phyloP scores from a whole-genome alignment of 2,329 filamentous ascomycete species.

The Neonectria faginata region DNA sequence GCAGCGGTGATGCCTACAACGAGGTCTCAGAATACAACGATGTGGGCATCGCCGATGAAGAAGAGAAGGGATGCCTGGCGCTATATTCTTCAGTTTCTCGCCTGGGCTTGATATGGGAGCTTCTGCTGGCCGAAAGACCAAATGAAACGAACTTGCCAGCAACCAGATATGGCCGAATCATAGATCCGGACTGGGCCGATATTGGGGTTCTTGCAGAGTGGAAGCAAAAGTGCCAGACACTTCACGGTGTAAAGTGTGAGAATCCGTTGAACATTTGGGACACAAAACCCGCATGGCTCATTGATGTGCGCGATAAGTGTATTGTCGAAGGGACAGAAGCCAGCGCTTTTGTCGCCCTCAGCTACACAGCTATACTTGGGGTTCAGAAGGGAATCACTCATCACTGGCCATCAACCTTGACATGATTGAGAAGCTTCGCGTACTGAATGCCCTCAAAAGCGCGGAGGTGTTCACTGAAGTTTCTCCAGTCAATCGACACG shows the following conservation, averaged over 20 bases:
- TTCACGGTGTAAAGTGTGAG: conserved; percentile 5
- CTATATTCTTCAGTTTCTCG: neutral
- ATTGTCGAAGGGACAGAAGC: neutral
- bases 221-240: conserved; percentile 3
- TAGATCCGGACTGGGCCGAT: conserved; percentile 21
- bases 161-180: conserved; percentile 2
- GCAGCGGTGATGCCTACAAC: neutral
- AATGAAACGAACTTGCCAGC: conserved; percentile 3
- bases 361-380: conserved; percentile 25
- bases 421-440: neutral
- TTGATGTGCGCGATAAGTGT: conserved; percentile 6
- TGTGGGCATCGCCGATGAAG: neutral
- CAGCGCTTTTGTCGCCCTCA: conserved; percentile 9
- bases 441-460: neutral
- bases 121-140: conserved; percentile 5
- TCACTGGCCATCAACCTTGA: neutral
- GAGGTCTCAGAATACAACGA: neutral
- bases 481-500: neutral
- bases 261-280: conserved; percentile 26
- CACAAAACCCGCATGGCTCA: conserved; percentile 14
- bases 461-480: neutral
- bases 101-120: neutral
- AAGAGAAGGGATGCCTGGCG: neutral
- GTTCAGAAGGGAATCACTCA: neutral
- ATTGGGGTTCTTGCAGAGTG: conserved; percentile 11